Evolutionary conservation across 768 basidiomycete genomes (phyloP).

Genomic region (Pleurotus platypus): DNA sequence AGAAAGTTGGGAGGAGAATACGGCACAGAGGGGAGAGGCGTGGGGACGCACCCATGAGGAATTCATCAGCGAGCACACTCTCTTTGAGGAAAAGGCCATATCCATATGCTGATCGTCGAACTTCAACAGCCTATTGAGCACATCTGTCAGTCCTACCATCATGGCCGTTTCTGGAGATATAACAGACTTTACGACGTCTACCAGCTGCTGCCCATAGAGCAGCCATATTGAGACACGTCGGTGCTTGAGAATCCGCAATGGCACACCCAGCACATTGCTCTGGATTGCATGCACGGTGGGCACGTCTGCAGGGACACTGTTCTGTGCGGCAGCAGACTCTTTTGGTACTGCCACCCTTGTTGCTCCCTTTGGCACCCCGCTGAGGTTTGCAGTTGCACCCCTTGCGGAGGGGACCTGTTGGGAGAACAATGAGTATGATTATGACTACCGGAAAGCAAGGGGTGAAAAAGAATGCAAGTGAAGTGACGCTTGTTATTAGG

Average conservation of each 20-base stretch:
- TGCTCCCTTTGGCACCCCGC: too few relatives aligned
- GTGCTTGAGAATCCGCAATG: neutral
- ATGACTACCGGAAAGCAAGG: neutral
- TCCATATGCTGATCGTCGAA: conserved; percentile 41
- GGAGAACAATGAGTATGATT: conserved; percentile 35
- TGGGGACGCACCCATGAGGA: conserved; percentile 40
- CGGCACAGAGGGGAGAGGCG: neutral
- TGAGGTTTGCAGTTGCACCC: too few relatives aligned
- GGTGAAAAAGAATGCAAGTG: neutral
- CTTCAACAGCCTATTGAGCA: conserved; percentile 32
- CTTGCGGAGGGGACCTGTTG: conserved; percentile 55
- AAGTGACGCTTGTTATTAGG: too few relatives aligned
- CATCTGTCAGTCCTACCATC: neutral
- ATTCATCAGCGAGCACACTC: conserved; percentile 35
- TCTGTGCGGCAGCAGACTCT: conserved; percentile 46
- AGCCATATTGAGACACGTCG: too few relatives aligned
- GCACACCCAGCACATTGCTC: conserved; percentile 40
- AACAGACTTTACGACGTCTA: conserved; percentile 33
- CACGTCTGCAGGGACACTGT: neutral
- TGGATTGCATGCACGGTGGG: conserved; percentile 36
- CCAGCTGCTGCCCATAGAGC: too few relatives aligned
- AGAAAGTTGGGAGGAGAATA: too few relatives aligned
- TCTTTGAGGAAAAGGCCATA: conserved; percentile 53
- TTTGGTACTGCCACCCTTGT: conserved; percentile 14
- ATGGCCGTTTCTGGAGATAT: neutral